These are phyloP conservation scores for Kalmanozyma brasiliensis DNA, from an alignment of 1,284 basidiomycete species.

Conservation along the genomic window DNA sequence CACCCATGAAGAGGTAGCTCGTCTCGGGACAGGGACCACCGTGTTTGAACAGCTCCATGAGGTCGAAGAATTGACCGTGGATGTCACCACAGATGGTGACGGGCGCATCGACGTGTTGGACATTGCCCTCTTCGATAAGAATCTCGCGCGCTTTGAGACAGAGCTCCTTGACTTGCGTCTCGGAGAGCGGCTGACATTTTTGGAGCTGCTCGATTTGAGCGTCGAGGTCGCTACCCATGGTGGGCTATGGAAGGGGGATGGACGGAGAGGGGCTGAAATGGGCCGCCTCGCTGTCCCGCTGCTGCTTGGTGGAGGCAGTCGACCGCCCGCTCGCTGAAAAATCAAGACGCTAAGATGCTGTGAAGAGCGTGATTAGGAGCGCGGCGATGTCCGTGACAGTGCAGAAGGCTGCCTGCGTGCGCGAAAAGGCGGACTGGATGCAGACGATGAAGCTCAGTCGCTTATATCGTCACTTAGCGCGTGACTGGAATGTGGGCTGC, in stretches of 20 bases:
- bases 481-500: no score
- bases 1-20: slow-evolving; percentile 95
- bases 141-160: slow-evolving; percentile 96
- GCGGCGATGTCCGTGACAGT: no score
- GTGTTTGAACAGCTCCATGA: slow-evolving; percentile 95
- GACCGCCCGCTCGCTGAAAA: no score
- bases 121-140: slow-evolving; percentile 92
- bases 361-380: no score
- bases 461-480: no score
- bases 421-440: no score
- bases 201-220: slow-evolving; percentile 64
- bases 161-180: slow-evolving; percentile 70
- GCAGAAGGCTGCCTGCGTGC: no score
- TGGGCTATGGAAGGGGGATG: slow-evolving; percentile 8
- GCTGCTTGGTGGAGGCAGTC: slow-evolving; percentile 1
- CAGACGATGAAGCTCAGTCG: no score
- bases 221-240: slow-evolving; percentile 55
- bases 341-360: background rate
- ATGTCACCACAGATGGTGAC: slow-evolving; percentile 99
- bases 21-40: slow-evolving; percentile 95
- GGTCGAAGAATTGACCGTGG: slow-evolving; percentile 97
- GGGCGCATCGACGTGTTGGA: slow-evolving; percentile 93
- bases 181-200: slow-evolving; percentile 60
- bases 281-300: slow-evolving; percentile 25
- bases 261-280: slow-evolving; percentile 17